A percentile compares a stretch with the other conserved stretches of the same genome.
phyloP scores from a whole-genome alignment of 768 basidiomycete genomes.

The Phylloporus scabripes region DNA sequence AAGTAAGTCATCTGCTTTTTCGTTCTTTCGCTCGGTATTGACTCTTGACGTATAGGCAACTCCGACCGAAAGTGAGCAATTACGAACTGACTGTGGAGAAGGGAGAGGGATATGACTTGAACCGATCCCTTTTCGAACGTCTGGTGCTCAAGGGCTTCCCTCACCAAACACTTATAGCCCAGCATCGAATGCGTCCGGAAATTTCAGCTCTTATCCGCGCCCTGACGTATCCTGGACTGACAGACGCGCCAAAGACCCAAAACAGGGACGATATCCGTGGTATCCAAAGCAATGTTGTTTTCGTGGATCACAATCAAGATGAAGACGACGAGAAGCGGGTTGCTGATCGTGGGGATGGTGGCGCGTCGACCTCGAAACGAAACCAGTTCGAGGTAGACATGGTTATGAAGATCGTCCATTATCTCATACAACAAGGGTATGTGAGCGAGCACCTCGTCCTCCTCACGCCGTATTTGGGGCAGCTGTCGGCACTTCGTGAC shows the following conservation, averaged over 20 bases:
- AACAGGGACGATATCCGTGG: slow-evolving; percentile 51
- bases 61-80: slow-evolving; percentile 67
- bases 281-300: slow-evolving; percentile 51
- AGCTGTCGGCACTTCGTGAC: slow-evolving; percentile 20
- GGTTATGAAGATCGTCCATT: slow-evolving; percentile 60
- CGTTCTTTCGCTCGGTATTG: not conserved
- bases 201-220: slow-evolving; percentile 57
- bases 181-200: slow-evolving; percentile 74
- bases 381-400: slow-evolving; percentile 57
- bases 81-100: slow-evolving; percentile 64
- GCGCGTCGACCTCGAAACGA: slow-evolving; percentile 51
- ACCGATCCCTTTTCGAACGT: slow-evolving; percentile 64
- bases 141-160: slow-evolving; percentile 59
- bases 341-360: slow-evolving; percentile 42
- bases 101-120: slow-evolving; percentile 60
- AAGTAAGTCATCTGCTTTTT: slow-evolving; percentile 41
- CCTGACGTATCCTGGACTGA: slow-evolving; percentile 61
- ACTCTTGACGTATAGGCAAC: slow-evolving; percentile 40
- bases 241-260: slow-evolving; percentile 47
- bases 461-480: slow-evolving; percentile 66
- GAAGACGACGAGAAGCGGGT: slow-evolving; percentile 46
- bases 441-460: slow-evolving; percentile 54
- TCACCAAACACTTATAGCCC: slow-evolving; percentile 47
- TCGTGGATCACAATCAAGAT: slow-evolving; percentile 50
- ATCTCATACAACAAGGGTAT: slow-evolving; percentile 66